These are phyloP conservation scores for Fragaria vesca DNA, from an alignment of 306 rosid species.

Conservation along the genomic window DNA sequence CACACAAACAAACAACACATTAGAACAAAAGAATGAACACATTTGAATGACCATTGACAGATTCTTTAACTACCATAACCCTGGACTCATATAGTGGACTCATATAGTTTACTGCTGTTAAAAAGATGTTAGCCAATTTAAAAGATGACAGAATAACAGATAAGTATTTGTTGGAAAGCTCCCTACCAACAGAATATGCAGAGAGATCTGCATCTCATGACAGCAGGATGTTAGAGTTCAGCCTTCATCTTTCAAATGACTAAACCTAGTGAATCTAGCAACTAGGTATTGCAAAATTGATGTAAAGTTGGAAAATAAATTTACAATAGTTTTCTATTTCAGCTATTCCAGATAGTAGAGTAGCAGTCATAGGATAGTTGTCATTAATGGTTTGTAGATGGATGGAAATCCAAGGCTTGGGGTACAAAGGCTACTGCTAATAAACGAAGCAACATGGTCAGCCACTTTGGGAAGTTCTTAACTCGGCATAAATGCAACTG, in stretches of 20 bases:
- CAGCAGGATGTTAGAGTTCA: background rate
- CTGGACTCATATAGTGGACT: background rate
- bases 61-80: background rate
- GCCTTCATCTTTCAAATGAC: background rate
- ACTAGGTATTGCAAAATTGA: background rate
- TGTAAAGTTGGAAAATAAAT: background rate
- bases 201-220: background rate
- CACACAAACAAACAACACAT: background rate
- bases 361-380: background rate
- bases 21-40: background rate
- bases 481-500: background rate
- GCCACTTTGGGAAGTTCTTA: background rate
- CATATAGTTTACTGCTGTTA: background rate
- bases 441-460: background rate
- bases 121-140: background rate
- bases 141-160: background rate
- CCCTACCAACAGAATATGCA: background rate
- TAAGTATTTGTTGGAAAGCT: background rate
- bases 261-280: constrained; percentile 1
- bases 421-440: background rate
- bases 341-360: constrained; percentile 5
- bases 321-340: background rate
- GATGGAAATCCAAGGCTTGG: constrained; percentile 7
- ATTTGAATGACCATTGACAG: background rate
- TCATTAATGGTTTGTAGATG: background rate